These are phyloP conservation scores for Aureobasidium sp. DNA, from an alignment of 2,329 filamentous ascomycete genomes.

Conservation along the genomic window DNA sequence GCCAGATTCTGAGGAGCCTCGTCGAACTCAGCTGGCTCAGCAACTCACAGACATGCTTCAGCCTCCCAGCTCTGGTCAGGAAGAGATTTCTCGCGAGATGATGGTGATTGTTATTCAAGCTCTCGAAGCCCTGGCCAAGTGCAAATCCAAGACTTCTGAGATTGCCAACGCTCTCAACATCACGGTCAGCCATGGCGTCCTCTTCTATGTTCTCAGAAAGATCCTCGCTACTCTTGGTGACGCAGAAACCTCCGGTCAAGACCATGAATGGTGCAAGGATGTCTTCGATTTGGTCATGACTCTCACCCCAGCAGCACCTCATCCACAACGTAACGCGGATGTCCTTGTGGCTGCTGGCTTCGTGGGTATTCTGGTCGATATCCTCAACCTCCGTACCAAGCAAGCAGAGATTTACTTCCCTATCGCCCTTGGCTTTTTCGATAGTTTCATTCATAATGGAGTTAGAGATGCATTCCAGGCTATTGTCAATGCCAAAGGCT, in stretches of 20 bases:
- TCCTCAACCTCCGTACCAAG: constrained; percentile 72
- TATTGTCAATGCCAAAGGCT: constrained; percentile 72
- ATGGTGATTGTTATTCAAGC: constrained; percentile 77
- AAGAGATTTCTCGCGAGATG: constrained; percentile 63
- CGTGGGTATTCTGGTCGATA: constrained; percentile 83
- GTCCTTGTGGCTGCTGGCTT: constrained; percentile 85
- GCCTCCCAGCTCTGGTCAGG: constrained; percentile 63
- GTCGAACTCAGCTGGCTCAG: constrained; percentile 80
- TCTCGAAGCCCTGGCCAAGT: constrained; percentile 77
- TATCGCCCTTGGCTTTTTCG: constrained; percentile 78
- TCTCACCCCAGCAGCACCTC: constrained; percentile 54
- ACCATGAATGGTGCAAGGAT: constrained; percentile 84
- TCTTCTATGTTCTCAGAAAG: constrained; percentile 88
- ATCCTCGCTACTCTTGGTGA: constrained; percentile 73
- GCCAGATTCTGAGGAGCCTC: constrained; percentile 82
- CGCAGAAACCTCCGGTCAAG: constrained; percentile 53
- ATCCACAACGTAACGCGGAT: constrained; percentile 59
- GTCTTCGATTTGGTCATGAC: constrained; percentile 82
- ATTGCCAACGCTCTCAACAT: constrained; percentile 87
- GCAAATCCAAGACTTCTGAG: constrained; percentile 69
- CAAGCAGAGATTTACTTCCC: constrained; percentile 79
- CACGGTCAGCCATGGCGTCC: constrained; percentile 90
- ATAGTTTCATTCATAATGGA: constrained; percentile 71
- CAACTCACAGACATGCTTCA: constrained; percentile 90
- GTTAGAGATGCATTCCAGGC: constrained; percentile 78